Evolutionary conservation across 306 rosid genomes (phyloP).

Genomic region (Senna tora): DNA sequence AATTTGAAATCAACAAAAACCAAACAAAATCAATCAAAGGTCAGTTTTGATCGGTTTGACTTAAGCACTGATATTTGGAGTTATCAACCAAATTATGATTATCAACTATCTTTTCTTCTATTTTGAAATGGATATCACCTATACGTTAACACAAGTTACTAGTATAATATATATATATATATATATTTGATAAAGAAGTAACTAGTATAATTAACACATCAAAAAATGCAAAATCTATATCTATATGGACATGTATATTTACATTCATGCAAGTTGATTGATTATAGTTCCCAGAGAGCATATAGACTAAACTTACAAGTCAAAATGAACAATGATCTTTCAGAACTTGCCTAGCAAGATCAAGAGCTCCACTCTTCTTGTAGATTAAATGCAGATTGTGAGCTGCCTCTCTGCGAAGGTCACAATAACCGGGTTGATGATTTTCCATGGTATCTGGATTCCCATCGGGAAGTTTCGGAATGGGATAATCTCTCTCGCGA

Average conservation of each 20-base stretch:
- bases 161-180: too few species aligned
- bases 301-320: constrained; percentile 43
- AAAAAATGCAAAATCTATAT: not conserved
- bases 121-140: too few species aligned
- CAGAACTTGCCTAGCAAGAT: constrained; percentile 86
- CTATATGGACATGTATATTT: not conserved
- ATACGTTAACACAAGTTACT: too few species aligned
- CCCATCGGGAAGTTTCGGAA: constrained; percentile 74
- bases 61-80: too few species aligned
- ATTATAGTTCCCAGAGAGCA: not conserved
- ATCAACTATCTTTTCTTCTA: too few species aligned
- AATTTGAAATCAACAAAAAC: too few species aligned
- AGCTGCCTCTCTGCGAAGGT: constrained; percentile 88
- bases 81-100: too few species aligned
- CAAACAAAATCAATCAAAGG: too few species aligned
- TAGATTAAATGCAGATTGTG: constrained; percentile 85
- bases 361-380: constrained; percentile 81
- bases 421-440: constrained; percentile 62
- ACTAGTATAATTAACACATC: too few species aligned
- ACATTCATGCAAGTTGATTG: not conserved
- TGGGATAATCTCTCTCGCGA: constrained; percentile 63
- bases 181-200: too few species aligned
- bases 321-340: constrained; percentile 72
- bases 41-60: too few species aligned
- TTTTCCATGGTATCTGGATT: constrained; percentile 43